Percentiles rank a stretch among this genome's conserved stretches.
Conservation (phyloP, 352 stramenopile genomes). For the Globisporangium camurandrum region DNA sequence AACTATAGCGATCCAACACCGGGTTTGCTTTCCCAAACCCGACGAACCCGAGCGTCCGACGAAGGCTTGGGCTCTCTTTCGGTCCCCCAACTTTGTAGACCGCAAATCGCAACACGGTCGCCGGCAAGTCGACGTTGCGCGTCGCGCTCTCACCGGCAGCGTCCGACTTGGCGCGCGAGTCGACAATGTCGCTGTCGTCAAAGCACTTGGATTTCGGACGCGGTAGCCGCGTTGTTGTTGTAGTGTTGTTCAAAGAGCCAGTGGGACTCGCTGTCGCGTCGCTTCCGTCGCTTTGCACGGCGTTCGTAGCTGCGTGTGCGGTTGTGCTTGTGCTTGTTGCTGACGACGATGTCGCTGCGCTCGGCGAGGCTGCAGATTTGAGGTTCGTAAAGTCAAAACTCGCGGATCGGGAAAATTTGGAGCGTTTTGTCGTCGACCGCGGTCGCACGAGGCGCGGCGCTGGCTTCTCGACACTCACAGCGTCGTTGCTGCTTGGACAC, state of each 20-base stretch:
- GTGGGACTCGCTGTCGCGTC: conserved; percentile 3
- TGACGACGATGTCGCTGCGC: conserved; percentile 10
- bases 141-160: conserved; percentile 23
- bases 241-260: background rate
- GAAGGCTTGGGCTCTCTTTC: conserved; percentile 48
- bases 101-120: conserved; percentile 61
- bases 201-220: conserved; percentile 76
- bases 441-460: conserved; percentile 7
- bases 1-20: conserved; percentile 65
- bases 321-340: background rate
- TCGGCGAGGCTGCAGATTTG: conserved; percentile 10
- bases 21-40: conserved; percentile 59
- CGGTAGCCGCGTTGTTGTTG: conserved; percentile 9
- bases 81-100: conserved; percentile 66
- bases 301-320: conserved; percentile 3
- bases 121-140: conserved; percentile 34
- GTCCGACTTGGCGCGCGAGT: conserved; percentile 24
- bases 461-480: conserved; percentile 2
- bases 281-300: conserved; percentile 5
- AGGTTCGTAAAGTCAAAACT: conserved; percentile 71
- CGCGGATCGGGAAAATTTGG: conserved; percentile 58
- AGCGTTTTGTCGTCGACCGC: too few relatives aligned
- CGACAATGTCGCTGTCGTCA: conserved; percentile 79
- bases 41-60: conserved; percentile 48
- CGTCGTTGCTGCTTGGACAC: background rate